A percentile compares a stretch with the other conserved stretches of the same genome.
phyloP scores from a whole-genome alignment of 805 yeast genomes.

The Yarrowia yakushimensis region DNA sequence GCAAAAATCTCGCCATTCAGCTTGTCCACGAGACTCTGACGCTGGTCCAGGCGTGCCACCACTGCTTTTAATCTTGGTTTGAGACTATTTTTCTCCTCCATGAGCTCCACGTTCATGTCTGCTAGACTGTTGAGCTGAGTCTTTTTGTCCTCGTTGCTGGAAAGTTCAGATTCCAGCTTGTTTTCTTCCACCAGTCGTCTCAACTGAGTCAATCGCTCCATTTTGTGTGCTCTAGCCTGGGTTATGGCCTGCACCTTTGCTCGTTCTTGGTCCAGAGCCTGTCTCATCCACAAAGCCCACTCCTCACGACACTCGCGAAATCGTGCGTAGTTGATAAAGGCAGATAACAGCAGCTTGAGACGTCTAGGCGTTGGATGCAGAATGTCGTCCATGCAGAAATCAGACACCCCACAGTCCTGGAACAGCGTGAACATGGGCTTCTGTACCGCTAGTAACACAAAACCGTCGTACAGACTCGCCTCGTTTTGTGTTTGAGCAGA shows the following conservation, averaged over 20 bases:
- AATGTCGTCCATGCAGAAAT: conserved; percentile 1
- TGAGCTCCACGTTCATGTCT: not conserved
- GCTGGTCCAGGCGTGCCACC: not conserved
- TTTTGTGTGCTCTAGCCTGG: not conserved
- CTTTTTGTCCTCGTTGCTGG: not conserved
- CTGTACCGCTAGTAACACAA: not conserved
- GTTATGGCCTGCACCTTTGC: not conserved
- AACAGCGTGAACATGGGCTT: not conserved
- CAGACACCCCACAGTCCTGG: not conserved
- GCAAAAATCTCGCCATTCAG: not conserved
- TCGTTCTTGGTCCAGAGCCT: not conserved
- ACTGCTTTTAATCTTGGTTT: not conserved
- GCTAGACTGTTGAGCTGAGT: not conserved
- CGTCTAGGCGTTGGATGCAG: not conserved
- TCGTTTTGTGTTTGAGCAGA: not conserved
- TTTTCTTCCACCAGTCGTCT: not conserved
- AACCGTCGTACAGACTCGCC: not conserved
- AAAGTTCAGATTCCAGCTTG: not conserved
- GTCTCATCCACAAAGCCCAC: not conserved
- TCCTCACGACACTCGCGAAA: conserved; percentile 4
- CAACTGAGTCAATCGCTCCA: not conserved
- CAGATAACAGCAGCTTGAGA: not conserved
- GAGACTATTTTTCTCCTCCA: not conserved
- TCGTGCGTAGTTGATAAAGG: conserved; percentile 11
- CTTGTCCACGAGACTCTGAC: not conserved